A percentile compares a stretch with the other conserved stretches of the same genome.
Conservation (phyloP, 495 filamentous ascomycete genomes). For the Aspergillus egyptiacus region DNA sequence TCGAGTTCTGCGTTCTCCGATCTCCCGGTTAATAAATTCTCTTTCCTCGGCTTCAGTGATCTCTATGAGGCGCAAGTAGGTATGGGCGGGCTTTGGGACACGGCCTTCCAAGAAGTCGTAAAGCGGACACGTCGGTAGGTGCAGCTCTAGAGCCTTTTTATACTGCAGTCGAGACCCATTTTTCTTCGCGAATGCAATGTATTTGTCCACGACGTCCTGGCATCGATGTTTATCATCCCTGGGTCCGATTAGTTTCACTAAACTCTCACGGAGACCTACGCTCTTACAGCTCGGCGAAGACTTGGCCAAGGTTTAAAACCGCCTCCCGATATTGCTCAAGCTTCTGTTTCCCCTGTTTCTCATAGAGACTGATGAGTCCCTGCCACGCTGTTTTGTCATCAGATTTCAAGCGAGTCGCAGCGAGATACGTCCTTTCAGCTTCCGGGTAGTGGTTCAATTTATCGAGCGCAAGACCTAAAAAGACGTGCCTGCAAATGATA, state of each 20-base stretch:
- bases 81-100: slow-evolving; percentile 70
- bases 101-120: slow-evolving; percentile 82
- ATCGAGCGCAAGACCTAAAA: slow-evolving; percentile 74
- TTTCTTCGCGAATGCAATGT: slow-evolving; percentile 59
- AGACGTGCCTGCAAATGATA: slow-evolving; percentile 55
- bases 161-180: slow-evolving; percentile 67
- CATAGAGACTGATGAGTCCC: slow-evolving; percentile 80
- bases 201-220: slow-evolving; percentile 77
- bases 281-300: slow-evolving; percentile 62
- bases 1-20: slow-evolving; percentile 80
- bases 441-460: slow-evolving; percentile 63
- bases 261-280: neutral
- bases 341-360: slow-evolving; percentile 62
- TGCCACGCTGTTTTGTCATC: slow-evolving; percentile 75
- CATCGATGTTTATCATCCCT: slow-evolving; percentile 64
- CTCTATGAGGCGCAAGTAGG: slow-evolving; percentile 78
- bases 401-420: slow-evolving; percentile 60
- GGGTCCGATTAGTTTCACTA: slow-evolving; percentile 13
- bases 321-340: slow-evolving; percentile 69
- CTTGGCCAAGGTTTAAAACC: slow-evolving; percentile 62
- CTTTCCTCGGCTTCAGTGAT: slow-evolving; percentile 83
- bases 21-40: slow-evolving; percentile 83
- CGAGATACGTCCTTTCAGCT: slow-evolving; percentile 67
- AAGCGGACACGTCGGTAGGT: slow-evolving; percentile 70
- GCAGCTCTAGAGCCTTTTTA: slow-evolving; percentile 63